These are phyloP conservation scores for Garcileccinum viscosum DNA, from an alignment of 1,284 basidiomycete species.

Conservation along the genomic window DNA sequence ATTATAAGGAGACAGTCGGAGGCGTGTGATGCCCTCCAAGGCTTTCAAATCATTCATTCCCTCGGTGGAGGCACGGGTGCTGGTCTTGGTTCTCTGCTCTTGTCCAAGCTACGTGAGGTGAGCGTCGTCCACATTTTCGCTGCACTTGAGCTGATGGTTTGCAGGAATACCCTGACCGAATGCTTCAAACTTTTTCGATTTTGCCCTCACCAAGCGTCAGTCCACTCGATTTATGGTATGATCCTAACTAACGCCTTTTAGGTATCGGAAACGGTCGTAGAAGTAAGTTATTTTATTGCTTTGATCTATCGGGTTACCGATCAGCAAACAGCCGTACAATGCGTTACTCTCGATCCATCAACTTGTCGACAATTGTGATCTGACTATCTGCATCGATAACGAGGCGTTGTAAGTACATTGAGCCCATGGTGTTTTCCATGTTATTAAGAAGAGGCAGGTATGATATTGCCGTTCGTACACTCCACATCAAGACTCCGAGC, in stretches of 20 bases:
- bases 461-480: constrained; percentile 79
- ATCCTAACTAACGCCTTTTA: constrained; percentile 35
- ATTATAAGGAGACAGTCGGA: constrained; percentile 79
- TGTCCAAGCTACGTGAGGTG: constrained; percentile 86
- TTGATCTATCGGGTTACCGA: constrained; percentile 5
- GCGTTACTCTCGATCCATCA: constrained; percentile 90
- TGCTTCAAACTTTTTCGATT: constrained; percentile 93
- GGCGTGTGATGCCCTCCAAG: constrained; percentile 86
- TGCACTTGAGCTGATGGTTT: constrained; percentile 11
- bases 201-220: constrained; percentile 87
- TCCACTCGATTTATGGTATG: constrained; percentile 8
- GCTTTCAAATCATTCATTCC: constrained; percentile 93
- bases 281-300: constrained; percentile 50
- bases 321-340: constrained; percentile 76
- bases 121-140: constrained; percentile 6
- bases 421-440: neutral
- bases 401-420: constrained; percentile 76
- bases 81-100: constrained; percentile 82
- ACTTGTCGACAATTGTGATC: constrained; percentile 89
- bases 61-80: constrained; percentile 94
- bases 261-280: constrained; percentile 96
- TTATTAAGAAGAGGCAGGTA: constrained; percentile 53
- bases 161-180: constrained; percentile 89
- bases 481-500: constrained; percentile 74
- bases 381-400: constrained; percentile 93